Conservation (phyloP, 768 basidiomycete species). For the Tulasnella sp. region DNA sequence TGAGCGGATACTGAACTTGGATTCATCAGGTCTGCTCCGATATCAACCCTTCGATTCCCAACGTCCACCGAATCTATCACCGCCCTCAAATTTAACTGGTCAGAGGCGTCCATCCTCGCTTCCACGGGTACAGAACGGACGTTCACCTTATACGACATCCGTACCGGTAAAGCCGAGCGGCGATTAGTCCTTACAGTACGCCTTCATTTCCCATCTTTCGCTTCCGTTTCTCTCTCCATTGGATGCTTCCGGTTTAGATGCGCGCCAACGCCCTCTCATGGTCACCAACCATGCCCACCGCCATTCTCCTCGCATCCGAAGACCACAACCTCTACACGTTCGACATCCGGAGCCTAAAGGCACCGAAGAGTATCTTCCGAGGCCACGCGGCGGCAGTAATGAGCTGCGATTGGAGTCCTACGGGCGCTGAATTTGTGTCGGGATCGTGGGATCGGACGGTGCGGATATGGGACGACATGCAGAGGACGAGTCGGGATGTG, state of each 20-base stretch:
- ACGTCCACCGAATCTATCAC: slow-evolving; percentile 83
- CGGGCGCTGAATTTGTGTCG: slow-evolving; percentile 89
- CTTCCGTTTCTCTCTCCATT: background rate
- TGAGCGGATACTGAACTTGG: no score
- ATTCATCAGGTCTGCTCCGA: slow-evolving; percentile 55
- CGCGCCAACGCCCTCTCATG: slow-evolving; percentile 82
- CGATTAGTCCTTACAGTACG: slow-evolving; percentile 79
- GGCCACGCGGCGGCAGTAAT: slow-evolving; percentile 95
- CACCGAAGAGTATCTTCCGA: slow-evolving; percentile 90
- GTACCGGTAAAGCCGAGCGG: slow-evolving; percentile 92
- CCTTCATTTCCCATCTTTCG: background rate
- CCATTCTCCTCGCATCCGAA: slow-evolving; percentile 89
- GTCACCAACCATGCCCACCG: slow-evolving; percentile 93
- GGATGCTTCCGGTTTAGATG: slow-evolving; percentile 41
- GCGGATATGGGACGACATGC: slow-evolving; percentile 83
- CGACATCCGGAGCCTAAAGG: slow-evolving; percentile 74
- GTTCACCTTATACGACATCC: slow-evolving; percentile 91
- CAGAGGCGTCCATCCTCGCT: slow-evolving; percentile 89
- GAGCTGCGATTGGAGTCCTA: slow-evolving; percentile 96
- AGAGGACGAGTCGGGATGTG: slow-evolving; percentile 71
- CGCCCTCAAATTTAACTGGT: slow-evolving; percentile 83
- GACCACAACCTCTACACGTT: slow-evolving; percentile 98
- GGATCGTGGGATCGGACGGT: slow-evolving; percentile 96
- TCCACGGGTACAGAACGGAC: slow-evolving; percentile 91
- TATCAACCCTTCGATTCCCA: slow-evolving; percentile 81